These are phyloP conservation scores for Umbelopsis isabellina DNA, from an alignment of 192 early-diverging fungal genomes.

Conservation along the genomic window DNA sequence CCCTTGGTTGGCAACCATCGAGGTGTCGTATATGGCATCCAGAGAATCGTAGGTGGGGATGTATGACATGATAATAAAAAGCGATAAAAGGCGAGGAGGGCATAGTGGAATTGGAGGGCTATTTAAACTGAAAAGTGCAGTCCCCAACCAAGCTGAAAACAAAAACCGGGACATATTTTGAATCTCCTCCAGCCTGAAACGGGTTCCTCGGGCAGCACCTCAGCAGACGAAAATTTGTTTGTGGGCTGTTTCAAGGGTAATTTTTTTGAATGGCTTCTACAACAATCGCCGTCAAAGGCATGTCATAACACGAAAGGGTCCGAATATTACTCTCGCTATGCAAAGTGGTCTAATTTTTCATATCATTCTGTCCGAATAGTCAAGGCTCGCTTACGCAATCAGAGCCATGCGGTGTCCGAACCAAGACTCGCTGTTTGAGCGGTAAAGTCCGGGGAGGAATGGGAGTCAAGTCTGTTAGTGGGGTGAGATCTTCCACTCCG, in stretches of 20 bases:
- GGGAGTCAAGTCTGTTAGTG: neutral
- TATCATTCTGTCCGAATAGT: neutral
- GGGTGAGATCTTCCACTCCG: too few relatives aligned
- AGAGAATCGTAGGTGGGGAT: conserved; percentile 35
- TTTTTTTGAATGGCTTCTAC: too few relatives aligned
- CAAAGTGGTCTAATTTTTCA: too few relatives aligned
- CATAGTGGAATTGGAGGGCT: neutral
- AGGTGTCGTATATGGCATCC: conserved; percentile 32
- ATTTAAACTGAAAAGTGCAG: neutral
- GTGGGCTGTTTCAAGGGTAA: neutral
- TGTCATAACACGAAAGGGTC: too few relatives aligned
- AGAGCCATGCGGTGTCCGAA: neutral
- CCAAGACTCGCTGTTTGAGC: neutral
- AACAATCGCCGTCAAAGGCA: too few relatives aligned
- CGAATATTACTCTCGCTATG: too few relatives aligned
- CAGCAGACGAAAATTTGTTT: neutral
- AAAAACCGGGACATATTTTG: conserved; percentile 4
- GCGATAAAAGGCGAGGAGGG: neutral
- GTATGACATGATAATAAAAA: conserved; percentile 30
- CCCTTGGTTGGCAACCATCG: conserved; percentile 34
- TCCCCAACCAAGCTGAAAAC: neutral
- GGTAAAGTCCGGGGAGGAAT: neutral
- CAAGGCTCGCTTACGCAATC: neutral
- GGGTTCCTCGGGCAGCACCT: conserved; percentile 6
- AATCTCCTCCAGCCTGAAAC: conserved; percentile 4